A percentile compares a stretch with the other conserved stretches of the same genome.
phyloP scores from a whole-genome alignment of 2,329 filamentous ascomycete genomes.

The Talaromyces marneffei region DNA sequence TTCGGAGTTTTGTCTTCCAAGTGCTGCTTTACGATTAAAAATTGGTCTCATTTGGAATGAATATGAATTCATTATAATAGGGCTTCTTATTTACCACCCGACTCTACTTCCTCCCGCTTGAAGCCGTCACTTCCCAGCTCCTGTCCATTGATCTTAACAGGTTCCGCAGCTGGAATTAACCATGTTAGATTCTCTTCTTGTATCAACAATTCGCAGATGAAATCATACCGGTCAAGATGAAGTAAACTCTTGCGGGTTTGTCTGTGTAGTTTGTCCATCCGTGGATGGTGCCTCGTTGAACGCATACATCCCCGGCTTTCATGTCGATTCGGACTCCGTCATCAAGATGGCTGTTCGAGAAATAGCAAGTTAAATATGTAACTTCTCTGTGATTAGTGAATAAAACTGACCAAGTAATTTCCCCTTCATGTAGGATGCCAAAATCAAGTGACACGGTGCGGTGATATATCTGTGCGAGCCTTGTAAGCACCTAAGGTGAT shows the following conservation, averaged over 20 bases:
- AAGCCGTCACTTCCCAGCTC: slow-evolving; percentile 1
- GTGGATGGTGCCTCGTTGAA: slow-evolving; percentile 4
- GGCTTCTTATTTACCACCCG: not conserved
- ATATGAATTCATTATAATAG: not conserved
- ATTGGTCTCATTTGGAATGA: not conserved
- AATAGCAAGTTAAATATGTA: not conserved
- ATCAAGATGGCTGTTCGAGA: not conserved
- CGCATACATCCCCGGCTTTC: slow-evolving; percentile 3
- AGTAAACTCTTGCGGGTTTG: slow-evolving; percentile 1
- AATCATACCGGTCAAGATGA: not conserved
- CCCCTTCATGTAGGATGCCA: slow-evolving; percentile 2
- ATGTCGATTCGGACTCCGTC: slow-evolving; percentile 4
- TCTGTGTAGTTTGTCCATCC: slow-evolving; percentile 3
- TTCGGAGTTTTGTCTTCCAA: not conserved
- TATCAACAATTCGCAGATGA: not conserved
- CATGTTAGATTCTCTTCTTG: not conserved
- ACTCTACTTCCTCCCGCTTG: not conserved
- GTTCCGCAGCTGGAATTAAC: not conserved
- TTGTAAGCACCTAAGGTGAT: not conserved
- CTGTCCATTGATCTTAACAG: not conserved
- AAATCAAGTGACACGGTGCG: slow-evolving; percentile 5
- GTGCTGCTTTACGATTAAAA: not conserved
- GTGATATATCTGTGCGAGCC: not conserved
- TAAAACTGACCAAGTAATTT: not conserved
- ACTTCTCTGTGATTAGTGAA: too few species aligned